Evolutionary conservation across 495 filamentous ascomycete species (phyloP).

Genomic region (Bryoglossum gracile): DNA sequence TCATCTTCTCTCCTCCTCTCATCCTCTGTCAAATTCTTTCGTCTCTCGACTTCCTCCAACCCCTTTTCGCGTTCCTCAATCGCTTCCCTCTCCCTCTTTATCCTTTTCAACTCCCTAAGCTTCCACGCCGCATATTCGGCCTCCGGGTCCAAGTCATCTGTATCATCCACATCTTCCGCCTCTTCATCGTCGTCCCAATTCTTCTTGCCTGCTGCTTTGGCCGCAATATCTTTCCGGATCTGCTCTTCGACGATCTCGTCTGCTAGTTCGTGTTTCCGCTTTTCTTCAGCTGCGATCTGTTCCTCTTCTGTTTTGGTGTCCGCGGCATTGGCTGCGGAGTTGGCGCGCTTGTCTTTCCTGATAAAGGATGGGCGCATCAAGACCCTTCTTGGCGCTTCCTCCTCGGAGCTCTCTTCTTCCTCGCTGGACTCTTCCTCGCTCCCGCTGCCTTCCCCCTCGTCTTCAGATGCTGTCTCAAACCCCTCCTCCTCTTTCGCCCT

Average conservation of each 20-base stretch:
- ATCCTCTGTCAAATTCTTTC: conserved; percentile 78
- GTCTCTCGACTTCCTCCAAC: conserved; percentile 80
- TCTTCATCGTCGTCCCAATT: conserved; percentile 83
- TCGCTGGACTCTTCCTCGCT: conserved; percentile 38
- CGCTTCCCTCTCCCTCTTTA: conserved; percentile 76
- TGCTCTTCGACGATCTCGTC: conserved; percentile 83
- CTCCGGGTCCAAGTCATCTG: conserved; percentile 78
- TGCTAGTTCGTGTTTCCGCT: conserved; percentile 55
- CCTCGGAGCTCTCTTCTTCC: conserved; percentile 57
- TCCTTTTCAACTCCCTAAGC: conserved; percentile 77
- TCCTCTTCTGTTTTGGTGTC: conserved; percentile 37
- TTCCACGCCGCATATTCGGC: conserved; percentile 93
- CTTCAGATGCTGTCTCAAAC: conserved; percentile 60
- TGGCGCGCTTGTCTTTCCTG: conserved; percentile 65
- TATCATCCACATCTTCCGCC: conserved; percentile 73
- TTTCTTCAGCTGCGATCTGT: conserved; percentile 49
- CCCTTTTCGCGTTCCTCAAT: conserved; percentile 82
- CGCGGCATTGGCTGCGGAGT: conserved; percentile 21
- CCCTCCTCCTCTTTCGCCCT: conserved; percentile 56
- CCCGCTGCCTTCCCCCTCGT: conserved; percentile 36
- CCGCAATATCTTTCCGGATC: conserved; percentile 69
- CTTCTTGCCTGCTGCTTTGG: conserved; percentile 64
- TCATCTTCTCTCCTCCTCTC: conserved; percentile 84
- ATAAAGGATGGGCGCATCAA: conserved; percentile 89
- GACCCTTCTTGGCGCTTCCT: conserved; percentile 66